Evolutionary conservation across 495 filamentous ascomycete genomes (phyloP).

Genomic region (Hypoxylon fragiforme): DNA sequence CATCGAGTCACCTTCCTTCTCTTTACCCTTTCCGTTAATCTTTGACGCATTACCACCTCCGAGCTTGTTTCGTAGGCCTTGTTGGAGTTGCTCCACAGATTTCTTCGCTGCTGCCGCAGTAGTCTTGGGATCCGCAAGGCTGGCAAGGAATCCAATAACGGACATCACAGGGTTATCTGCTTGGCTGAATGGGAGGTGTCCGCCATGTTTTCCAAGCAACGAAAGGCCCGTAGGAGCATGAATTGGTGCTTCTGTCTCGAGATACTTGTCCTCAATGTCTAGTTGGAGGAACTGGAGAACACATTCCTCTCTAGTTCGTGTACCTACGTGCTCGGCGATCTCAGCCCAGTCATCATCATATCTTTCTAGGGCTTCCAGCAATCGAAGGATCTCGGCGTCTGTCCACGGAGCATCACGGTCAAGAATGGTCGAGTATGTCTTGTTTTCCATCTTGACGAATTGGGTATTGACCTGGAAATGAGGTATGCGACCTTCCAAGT

Average conservation of each 20-base stretch:
- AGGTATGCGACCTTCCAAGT: constrained; percentile 77
- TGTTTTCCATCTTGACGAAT: constrained; percentile 87
- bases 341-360: constrained; percentile 95
- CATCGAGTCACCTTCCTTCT: constrained; percentile 62
- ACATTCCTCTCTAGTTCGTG: constrained; percentile 92
- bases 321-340: constrained; percentile 87
- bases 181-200: constrained; percentile 82
- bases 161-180: constrained; percentile 94
- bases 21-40: constrained; percentile 53
- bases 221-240: constrained; percentile 61
- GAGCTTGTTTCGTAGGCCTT: constrained; percentile 70
- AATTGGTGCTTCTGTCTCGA: constrained; percentile 71
- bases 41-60: constrained; percentile 65
- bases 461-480: constrained; percentile 68
- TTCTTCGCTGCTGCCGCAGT: constrained; percentile 86
- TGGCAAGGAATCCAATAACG: constrained; percentile 88
- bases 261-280: constrained; percentile 87
- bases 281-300: constrained; percentile 92
- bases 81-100: constrained; percentile 80
- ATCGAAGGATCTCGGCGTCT: constrained; percentile 79
- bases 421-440: constrained; percentile 68
- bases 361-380: constrained; percentile 87
- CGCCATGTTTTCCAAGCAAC: constrained; percentile 63
- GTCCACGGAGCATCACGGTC: constrained; percentile 87
- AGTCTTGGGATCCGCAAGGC: constrained; percentile 82